Evolutionary conservation across 495 filamentous ascomycete genomes (phyloP), one percentile per base, ranked within the genome.

Genomic region (Lepidopterella palustris): DNA sequence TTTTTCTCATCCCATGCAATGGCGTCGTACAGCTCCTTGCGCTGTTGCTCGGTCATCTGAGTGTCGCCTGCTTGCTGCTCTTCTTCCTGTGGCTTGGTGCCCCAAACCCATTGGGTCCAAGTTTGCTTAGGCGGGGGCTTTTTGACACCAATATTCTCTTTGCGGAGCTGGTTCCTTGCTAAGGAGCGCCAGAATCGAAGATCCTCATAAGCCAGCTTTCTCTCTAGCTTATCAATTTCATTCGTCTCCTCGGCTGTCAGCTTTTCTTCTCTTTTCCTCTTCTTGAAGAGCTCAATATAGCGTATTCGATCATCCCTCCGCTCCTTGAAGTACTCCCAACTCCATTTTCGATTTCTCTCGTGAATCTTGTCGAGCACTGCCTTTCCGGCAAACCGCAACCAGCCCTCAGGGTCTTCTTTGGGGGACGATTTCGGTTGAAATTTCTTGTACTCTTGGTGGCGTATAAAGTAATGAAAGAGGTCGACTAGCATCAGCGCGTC

Each of bases 1-100:
- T 91, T 87, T 78, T 97, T 97, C 75, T 98, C 93, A 65, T 98
- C 89, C 88, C 91, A 98, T 68, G 97, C 91, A 63, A 98, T 98
- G 31, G 89, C 95, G 63, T 90, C 88, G 68, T 98, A 98, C 8
- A 98, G 81, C 76, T 97, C 93, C 70, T 97, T 90, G 45, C 92
- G 85, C 70, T 98, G 91, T 71, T 96, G 84, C 56, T 98, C 95
- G 1, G 89, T 92, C 81, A 98, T 95, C 53, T 86, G 79, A 9
- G 83, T 83, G 64, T 87, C 84, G 39, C 89, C 86, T 3, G 82
- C 79, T 31, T 82, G 78, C 51, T 77, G 68, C 29, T 84, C 75
- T 53, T 88, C 76, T 40, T 88, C 78, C 53, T 79, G 72, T 53
- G 65, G 62, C 57, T 72, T 82, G 31, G 67, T 57, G 27, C 74